Evolutionary conservation across 192 early-diverging fungal species (phyloP).

Genomic region (Phlyctochytrium bullatum): DNA sequence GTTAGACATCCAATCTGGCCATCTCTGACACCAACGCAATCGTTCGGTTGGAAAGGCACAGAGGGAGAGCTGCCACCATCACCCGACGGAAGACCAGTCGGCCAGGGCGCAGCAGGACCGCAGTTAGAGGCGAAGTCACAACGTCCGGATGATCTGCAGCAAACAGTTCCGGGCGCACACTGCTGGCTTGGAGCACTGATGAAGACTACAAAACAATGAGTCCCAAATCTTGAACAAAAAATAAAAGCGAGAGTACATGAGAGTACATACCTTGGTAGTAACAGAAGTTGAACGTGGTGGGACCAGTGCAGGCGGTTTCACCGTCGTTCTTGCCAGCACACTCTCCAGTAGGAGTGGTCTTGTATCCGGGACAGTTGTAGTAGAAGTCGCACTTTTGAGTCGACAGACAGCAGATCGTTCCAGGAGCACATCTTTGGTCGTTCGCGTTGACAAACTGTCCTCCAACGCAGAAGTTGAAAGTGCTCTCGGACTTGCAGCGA

Average conservation of each 20-base stretch:
- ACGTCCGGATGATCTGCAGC: conserved; percentile 12
- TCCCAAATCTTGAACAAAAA: no score
- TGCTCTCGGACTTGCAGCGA: not conserved
- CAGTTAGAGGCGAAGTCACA: conserved; percentile 21
- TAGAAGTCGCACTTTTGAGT: not conserved
- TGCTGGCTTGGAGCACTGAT: conserved; percentile 4
- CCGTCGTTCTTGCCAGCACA: not conserved
- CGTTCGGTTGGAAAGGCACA: not conserved
- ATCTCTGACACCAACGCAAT: not conserved
- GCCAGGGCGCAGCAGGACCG: not conserved
- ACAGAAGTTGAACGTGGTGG: conserved; percentile 15
- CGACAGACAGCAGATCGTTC: not conserved
- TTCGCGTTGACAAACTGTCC: not conserved
- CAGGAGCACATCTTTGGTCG: not conserved
- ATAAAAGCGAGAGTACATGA: no score
- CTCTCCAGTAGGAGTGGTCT: not conserved
- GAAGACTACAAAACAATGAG: no score
- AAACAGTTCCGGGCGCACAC: conserved; percentile 26
- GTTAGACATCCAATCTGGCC: not conserved
- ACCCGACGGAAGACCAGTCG: not conserved
- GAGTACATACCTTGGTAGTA: no score
- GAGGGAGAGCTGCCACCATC: not conserved
- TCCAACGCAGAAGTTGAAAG: not conserved
- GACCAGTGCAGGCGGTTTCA: conserved; percentile 9
- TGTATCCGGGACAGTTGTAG: not conserved